These are phyloP conservation scores for Picea abies DNA, from an alignment of 83 land plant genomes.

Conservation along the genomic window DNA sequence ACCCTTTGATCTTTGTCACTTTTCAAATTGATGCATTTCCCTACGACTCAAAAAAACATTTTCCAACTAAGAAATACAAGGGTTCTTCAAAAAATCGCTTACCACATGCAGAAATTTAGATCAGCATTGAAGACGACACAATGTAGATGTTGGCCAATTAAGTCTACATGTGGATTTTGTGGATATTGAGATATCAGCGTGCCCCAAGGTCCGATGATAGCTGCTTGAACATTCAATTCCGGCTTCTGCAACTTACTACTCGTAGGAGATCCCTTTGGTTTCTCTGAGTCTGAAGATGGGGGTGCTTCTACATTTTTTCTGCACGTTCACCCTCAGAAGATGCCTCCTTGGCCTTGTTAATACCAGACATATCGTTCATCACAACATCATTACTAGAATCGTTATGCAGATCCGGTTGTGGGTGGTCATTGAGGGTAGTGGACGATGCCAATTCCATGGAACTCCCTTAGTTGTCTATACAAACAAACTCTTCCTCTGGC, in stretches of 20 bases:
- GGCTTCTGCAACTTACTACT: neutral
- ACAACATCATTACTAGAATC: slow-evolving; percentile 1
- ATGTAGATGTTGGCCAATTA: too few relatives aligned
- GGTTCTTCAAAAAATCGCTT: too few relatives aligned
- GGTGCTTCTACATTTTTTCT: neutral
- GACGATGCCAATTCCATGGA: slow-evolving; percentile 9
- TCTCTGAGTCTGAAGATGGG: neutral
- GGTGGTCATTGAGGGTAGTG: neutral
- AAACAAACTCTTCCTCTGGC: neutral
- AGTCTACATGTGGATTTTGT: slow-evolving; percentile 5
- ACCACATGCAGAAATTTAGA: too few relatives aligned
- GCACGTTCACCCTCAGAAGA: slow-evolving; percentile 1
- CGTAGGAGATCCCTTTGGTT: slow-evolving; percentile 2
- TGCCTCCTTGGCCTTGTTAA: neutral
- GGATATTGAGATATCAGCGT: slow-evolving; percentile 47
- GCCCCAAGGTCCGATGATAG: slow-evolving; percentile 38
- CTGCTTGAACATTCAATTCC: neutral
- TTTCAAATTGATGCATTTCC: too few relatives aligned
- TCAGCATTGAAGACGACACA: neutral
- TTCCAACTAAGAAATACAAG: too few relatives aligned
- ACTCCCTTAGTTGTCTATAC: neutral
- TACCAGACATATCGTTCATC: neutral
- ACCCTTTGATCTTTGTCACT: too few relatives aligned
- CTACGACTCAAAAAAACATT: too few relatives aligned
- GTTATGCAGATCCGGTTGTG: neutral